Percentiles rank a stretch among this genome's conserved stretches.
Conservation (phyloP, 441 rosid genomes). For the Erodium moschatum region DNA sequence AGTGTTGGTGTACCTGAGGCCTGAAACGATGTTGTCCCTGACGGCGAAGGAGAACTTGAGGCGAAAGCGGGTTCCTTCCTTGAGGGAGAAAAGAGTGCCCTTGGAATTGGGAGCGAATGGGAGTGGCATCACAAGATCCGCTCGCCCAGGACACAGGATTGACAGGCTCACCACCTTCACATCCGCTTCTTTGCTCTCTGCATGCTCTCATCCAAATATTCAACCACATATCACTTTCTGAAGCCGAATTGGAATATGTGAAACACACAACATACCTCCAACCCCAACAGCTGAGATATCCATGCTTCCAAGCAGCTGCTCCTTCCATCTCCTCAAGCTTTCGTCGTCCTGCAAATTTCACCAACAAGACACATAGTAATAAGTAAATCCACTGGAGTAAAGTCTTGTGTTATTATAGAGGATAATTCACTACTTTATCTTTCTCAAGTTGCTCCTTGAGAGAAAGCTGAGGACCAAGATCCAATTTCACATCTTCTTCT, state of each 20-base stretch:
- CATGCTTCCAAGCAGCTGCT: constrained; percentile 31
- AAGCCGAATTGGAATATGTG: no score
- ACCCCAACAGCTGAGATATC: constrained; percentile 21
- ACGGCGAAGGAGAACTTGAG: constrained; percentile 41
- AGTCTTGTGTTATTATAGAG: no score
- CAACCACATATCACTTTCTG: not conserved
- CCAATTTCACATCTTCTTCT: constrained; percentile 7
- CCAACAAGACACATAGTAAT: not conserved
- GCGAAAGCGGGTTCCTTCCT: constrained; percentile 37
- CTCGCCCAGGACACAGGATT: constrained; percentile 33
- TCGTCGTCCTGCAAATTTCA: constrained; percentile 25
- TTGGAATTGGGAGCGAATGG: constrained; percentile 27
- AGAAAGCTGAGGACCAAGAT: constrained; percentile 24
- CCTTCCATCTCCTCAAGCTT: constrained; percentile 34
- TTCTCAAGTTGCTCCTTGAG: constrained; percentile 35
- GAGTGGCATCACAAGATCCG: constrained; percentile 32
- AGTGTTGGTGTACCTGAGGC: constrained; percentile 40
- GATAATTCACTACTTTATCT: constrained; percentile 19
- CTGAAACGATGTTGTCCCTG: constrained; percentile 36
- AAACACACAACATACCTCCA: no score
- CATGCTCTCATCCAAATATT: no score
- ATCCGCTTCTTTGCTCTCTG: constrained; percentile 23
- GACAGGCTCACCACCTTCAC: constrained; percentile 26
- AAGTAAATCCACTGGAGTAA: no score
- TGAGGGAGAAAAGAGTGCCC: constrained; percentile 32